A percentile compares a stretch with the other conserved stretches of the same genome.
Evolutionary conservation across 805 yeast genomes (phyloP).

Genomic region (Kockiozyma suomiensis): DNA sequence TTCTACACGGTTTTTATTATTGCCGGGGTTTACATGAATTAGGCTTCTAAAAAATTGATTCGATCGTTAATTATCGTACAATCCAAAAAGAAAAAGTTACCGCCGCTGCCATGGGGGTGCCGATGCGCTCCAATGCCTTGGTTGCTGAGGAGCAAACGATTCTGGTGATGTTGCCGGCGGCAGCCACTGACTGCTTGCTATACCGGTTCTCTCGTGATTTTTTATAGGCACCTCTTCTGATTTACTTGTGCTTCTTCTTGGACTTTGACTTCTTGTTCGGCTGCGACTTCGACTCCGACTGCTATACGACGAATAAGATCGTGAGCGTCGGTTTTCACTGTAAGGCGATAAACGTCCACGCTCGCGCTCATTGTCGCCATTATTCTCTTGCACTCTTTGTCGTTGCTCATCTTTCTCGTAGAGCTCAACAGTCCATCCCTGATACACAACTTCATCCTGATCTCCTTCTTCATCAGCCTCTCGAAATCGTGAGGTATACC

Average conservation of each 20-base stretch:
- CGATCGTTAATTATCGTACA: neutral
- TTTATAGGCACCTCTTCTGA: too few relatives aligned
- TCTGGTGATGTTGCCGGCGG: neutral
- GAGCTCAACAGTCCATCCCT: conserved; percentile 17
- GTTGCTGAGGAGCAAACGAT: neutral
- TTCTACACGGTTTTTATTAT: too few relatives aligned
- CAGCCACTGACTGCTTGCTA: too few relatives aligned
- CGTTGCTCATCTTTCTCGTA: conserved; percentile 7
- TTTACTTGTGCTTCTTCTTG: too few relatives aligned
- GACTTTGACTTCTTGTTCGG: neutral
- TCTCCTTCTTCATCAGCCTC: conserved; percentile 8
- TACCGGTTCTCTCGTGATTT: too few relatives aligned
- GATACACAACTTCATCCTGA: conserved; percentile 10
- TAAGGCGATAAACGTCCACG: neutral
- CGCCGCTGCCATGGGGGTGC: neutral
- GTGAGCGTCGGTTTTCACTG: neutral
- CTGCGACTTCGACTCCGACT: neutral
- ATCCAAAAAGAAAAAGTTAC: neutral
- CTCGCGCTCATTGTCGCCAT: neutral
- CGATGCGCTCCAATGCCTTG: neutral
- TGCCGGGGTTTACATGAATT: too few relatives aligned
- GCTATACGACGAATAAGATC: neutral
- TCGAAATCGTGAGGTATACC: conserved; percentile 5
- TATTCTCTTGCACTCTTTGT: neutral
- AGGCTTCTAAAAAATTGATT: too few relatives aligned